Evolutionary conservation across 768 basidiomycete genomes (phyloP).

Genomic region (Crepidotus variabilis): DNA sequence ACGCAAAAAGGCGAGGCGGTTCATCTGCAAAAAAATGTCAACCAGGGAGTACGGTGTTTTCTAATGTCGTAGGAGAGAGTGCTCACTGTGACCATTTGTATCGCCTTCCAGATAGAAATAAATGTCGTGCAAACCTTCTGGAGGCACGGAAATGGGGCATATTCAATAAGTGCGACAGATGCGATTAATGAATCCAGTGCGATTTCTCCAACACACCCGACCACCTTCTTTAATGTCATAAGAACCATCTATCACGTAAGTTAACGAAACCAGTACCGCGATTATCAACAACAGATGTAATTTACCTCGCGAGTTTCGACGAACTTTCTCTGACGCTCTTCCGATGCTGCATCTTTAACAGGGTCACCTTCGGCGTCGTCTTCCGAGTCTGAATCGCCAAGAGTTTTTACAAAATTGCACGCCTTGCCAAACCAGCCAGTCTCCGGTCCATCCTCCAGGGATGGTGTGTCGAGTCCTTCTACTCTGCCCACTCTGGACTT

Average conservation of each 20-base stretch:
- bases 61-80: not conserved
- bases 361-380: slow-evolving; percentile 4
- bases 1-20: slow-evolving; percentile 57
- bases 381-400: slow-evolving; percentile 19
- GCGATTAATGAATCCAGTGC: slow-evolving; percentile 32
- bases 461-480: slow-evolving; percentile 2
- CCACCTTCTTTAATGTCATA: slow-evolving; percentile 25
- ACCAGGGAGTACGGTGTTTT: not conserved
- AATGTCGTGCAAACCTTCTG: slow-evolving; percentile 42
- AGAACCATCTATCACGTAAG: slow-evolving; percentile 23
- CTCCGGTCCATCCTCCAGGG: slow-evolving; percentile 4
- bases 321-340: slow-evolving; percentile 29
- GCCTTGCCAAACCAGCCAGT: slow-evolving; percentile 20
- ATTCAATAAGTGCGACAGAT: slow-evolving; percentile 33
- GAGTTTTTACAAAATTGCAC: slow-evolving; percentile 11
- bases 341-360: slow-evolving; percentile 15
- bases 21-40: slow-evolving; percentile 41
- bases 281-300: slow-evolving; percentile 2
- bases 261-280: not conserved
- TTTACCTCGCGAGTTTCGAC: slow-evolving; percentile 27
- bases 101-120: slow-evolving; percentile 53
- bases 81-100: slow-evolving; percentile 54
- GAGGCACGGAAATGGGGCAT: slow-evolving; percentile 50
- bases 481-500: slow-evolving; percentile 7
- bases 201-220: slow-evolving; percentile 29